Base-by-base conservation (phyloP, 2,329 filamentous ascomycete species). In the Ophiostoma sp. region DNA sequence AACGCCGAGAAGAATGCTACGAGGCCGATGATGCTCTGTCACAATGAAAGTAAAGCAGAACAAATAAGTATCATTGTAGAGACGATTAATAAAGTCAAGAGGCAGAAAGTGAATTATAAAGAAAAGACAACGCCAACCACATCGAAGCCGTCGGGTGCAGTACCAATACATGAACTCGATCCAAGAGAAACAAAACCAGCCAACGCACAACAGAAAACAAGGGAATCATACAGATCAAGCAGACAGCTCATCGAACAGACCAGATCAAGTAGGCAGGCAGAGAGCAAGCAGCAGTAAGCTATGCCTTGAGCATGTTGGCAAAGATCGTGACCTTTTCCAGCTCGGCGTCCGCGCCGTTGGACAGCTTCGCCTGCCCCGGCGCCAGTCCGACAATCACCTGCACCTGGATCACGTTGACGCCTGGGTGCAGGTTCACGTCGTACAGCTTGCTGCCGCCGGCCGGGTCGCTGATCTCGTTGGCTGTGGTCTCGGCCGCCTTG, bases 261-360 rank as follows among this genome's bases (percentile, higher is more conserved):
- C 3, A 40, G 36, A 18, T 44, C 36, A 36, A 36, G 11, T 42
- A 44, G 9, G 7, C 5, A 18, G 12, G 41, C 27, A 66, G 27
- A 55, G 52, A 49, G n/a, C 4, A 55, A 67, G 47, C 66, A 47
- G 5, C 27, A 52, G 16, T 42, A 40, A 8, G 49, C 38, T 18
- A 62, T 47, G 44, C 76, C 77, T 79, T 84, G 76, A 87, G 78
- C 73, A 96, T 78, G 77, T 95, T 89, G 70, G 89, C 84, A 78
- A 90, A 90, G 41, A 95, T 82, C 1, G 87, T 92, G 69, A 93
- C 83, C 73, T 89, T 89, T 79, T 97, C 93, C 71, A 93, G 81
- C 75, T 95, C 92, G 47, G 89, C 84, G 71, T 88, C 85, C 9
- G 87, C 81, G 0, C 85, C 87, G 40, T 83, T 83, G 0, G 82